Evolutionary conservation across 2,329 filamentous ascomycete genomes (phyloP).

Genomic region (Stromatinia cepivora): DNA sequence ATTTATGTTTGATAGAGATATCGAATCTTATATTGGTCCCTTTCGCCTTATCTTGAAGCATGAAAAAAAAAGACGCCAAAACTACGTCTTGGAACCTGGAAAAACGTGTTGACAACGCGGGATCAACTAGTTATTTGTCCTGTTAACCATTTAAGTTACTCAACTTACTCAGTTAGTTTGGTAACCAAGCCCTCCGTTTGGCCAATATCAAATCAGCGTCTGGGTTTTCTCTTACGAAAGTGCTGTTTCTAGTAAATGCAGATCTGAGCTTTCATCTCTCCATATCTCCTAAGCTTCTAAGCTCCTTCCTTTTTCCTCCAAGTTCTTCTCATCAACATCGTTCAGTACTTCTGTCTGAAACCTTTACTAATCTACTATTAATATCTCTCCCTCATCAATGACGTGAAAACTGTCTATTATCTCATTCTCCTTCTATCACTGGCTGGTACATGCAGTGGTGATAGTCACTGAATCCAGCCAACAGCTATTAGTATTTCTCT

Average conservation of each 20-base stretch:
- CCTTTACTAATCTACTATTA: neutral
- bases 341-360: neutral
- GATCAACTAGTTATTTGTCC: conserved; percentile 12
- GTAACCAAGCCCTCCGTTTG: neutral
- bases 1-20: conserved; percentile 14
- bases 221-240: neutral
- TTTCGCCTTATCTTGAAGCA: conserved; percentile 13
- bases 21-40: conserved; percentile 20
- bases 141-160: conserved; percentile 3
- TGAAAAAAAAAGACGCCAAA: conserved; percentile 1
- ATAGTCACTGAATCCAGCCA: conserved; percentile 32
- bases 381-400: conserved; percentile 36
- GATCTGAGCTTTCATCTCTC: conserved; percentile 26
- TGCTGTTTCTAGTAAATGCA: conserved; percentile 22
- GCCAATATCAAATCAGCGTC: conserved; percentile 3
- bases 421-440: conserved; percentile 40
- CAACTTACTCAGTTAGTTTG: neutral
- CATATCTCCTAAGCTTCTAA: conserved; percentile 3
- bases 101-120: conserved; percentile 13
- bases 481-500: conserved; percentile 1
- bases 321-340: conserved; percentile 7
- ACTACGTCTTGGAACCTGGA: conserved; percentile 1
- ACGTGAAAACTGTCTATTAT: conserved; percentile 35
- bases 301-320: conserved; percentile 7
- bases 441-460: conserved; percentile 33